Base-by-base conservation (phyloP, 192 early-diverging fungal genomes). In the Coemansia sp. region DNA sequence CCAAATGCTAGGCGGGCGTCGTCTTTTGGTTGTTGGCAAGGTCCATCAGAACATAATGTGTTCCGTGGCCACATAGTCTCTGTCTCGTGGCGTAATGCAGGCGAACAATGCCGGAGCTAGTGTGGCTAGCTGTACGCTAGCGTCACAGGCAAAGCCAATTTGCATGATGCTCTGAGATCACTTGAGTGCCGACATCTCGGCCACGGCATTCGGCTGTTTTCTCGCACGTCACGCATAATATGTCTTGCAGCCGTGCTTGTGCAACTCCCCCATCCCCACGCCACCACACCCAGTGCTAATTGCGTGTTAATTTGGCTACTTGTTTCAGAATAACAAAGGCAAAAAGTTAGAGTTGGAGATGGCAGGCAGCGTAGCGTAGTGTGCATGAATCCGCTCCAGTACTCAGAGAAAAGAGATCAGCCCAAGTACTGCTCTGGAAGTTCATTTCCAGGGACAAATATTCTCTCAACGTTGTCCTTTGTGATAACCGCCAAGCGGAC, bases 401-500 rank as follows among this genome's bases (percentile, higher is more conserved):
- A 24, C 21, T 12, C 15, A 22, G 15, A 22, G 21, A 8, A n/a
- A n/a, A n/a, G n/a, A 12, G 43, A 46, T 60, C 52, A 79, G 11
- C 70, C 76, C 42, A 61, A 29, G 32, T 72, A 79, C 54, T 79
- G 76, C 50, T 42, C 15, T 18, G 88, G 88, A 41, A 93, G 76
- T 68, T 91, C 34, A 66, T 92, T 65, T 17, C 95, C 95, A 50
- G 91, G 91, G 40, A 91, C 83, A 80, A 98, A 92, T 50, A 90
- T 73, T 38, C 91, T 80, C 62, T 98, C 88, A 10, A 99, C 95
- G 21, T 91, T 90, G 29, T 88, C 81, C 73, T 95, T 80, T 36
- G 89, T 94, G 56, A 99, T 97, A 46, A 97, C 83, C 0, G 95
- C 95, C 62, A 97, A 68, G 50, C 97, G 89, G 68, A 98, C 93